Conservation (phyloP, 371 early-diverging fungal species). For the Mycotypha africana region DNA sequence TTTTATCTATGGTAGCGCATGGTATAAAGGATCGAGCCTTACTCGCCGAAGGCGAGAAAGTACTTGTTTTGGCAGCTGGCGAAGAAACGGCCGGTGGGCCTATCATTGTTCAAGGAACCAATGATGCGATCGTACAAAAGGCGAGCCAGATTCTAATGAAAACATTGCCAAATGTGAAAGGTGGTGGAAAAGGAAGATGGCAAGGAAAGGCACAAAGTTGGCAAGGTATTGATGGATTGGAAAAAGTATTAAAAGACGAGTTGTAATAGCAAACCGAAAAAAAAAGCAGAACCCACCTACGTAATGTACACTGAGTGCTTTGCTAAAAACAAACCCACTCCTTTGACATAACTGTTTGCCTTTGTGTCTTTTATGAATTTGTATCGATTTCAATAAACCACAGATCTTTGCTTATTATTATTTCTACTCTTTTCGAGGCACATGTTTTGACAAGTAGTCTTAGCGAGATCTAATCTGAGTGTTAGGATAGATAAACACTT, state of each 20-base stretch:
- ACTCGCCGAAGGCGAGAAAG: conserved; percentile 18
- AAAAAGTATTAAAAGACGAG: conserved; percentile 6
- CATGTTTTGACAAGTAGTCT: too few species aligned
- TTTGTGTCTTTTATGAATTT: too few species aligned
- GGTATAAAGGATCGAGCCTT: conserved; percentile 15
- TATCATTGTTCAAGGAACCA: conserved; percentile 41
- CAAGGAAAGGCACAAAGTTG: conserved; percentile 61
- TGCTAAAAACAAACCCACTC: too few species aligned
- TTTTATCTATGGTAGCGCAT: conserved; percentile 23
- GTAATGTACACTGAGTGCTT: too few species aligned
- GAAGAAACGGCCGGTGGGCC: conserved; percentile 49
- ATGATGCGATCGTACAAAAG: conserved; percentile 43
- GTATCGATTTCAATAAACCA: too few species aligned
- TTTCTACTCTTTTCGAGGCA: too few species aligned
- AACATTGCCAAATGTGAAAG: conserved; percentile 41
- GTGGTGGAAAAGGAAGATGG: conserved; percentile 64
- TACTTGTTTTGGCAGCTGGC: conserved; percentile 46
- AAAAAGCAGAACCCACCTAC: too few species aligned
- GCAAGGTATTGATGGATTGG: conserved; percentile 38
- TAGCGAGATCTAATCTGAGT: too few species aligned
- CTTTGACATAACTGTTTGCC: too few species aligned
- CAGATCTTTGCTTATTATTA: too few species aligned
- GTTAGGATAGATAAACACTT: too few species aligned
- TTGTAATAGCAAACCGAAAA: background rate
- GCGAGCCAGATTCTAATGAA: conserved; percentile 32